These are phyloP conservation scores for Nigrospora osmanthi DNA, from an alignment of 2,329 filamentous ascomycete genomes.

Conservation along the genomic window DNA sequence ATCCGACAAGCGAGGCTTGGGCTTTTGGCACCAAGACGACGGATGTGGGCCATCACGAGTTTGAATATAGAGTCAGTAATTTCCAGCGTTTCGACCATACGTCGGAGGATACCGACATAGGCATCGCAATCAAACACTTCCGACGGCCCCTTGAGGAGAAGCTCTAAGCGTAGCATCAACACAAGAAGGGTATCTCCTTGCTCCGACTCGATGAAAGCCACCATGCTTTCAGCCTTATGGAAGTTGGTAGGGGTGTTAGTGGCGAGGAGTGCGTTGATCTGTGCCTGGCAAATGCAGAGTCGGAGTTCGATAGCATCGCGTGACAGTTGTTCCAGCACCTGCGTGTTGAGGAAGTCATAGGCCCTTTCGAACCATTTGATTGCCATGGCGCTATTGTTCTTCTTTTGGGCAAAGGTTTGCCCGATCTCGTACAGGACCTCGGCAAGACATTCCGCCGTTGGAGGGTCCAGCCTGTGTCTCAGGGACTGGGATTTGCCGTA, in stretches of 20 bases:
- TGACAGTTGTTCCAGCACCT: constrained; percentile 48
- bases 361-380: constrained; percentile 69
- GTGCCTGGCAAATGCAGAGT: constrained; percentile 56
- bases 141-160: constrained; percentile 42
- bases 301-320: constrained; percentile 56
- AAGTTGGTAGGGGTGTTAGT: constrained; percentile 33
- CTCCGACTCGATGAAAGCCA: constrained; percentile 55
- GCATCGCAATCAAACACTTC: constrained; percentile 39
- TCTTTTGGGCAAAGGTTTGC: constrained; percentile 39
- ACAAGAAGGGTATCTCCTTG: constrained; percentile 59
- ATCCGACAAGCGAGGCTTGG: constrained; percentile 38
- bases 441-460: constrained; percentile 51
- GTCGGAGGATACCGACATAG: constrained; percentile 46
- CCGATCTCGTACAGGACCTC: constrained; percentile 70
- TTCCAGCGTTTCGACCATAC: constrained; percentile 53
- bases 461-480: constrained; percentile 31
- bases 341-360: constrained; percentile 46
- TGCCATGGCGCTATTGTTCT: constrained; percentile 46
- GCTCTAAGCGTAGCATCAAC: constrained; percentile 59
- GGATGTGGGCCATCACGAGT: constrained; percentile 59
- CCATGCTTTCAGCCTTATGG: constrained; percentile 45
- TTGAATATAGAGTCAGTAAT: constrained; percentile 58
- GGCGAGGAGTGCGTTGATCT: constrained; percentile 48
- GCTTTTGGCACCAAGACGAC: constrained; percentile 51
- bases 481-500: constrained; percentile 50